Base-by-base conservation (phyloP, 345 rosid species). In the Citrus maxima region DNA sequence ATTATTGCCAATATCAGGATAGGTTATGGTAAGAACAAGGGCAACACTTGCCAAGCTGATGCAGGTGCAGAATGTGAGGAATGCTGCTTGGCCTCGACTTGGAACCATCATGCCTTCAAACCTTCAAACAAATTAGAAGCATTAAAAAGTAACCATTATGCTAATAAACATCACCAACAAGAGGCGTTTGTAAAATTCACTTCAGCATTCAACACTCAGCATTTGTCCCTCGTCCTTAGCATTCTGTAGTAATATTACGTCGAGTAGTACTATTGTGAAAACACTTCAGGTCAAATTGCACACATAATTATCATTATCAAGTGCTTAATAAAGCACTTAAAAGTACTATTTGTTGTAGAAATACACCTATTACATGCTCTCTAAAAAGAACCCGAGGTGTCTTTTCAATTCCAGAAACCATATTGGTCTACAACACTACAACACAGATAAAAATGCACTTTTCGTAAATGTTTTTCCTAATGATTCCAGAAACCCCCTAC, bases 1-100 rank as follows among this genome's bases (percentile, higher is more conserved):
- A 75, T 91, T 95, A 83, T 93, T 95, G 76, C 99, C 99, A 13
- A 91, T 16, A 67, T 92, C 96, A 3, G 98, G 99, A 25, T 86
- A 61, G 38, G 99, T 93, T 58, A 95, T 95, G 25, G 97, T 95
- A 5, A 95, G 84, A 64, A 95, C 99, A 78, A 95, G 96, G 42
- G 88, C 99, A 2, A 95, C 97, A 27, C 99, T 95, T 35, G 96
- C 98, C 58, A 95, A 85, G 89, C 98, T 93, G 81, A 95, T 93
- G 89, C 95, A 89, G 72, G 99, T 93, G 85, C 99, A 95, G 81
- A 95, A 95, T 9, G 98, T 95, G 34, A 95, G 90, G 78, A 95
- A 49, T 51, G 99, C 97, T 16, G 99, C 98, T 78, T 95, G 98
- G 64, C 99, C 96, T 83, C 98, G 78, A 82, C 89, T 95, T 16